Base-by-base conservation (phyloP, 2,329 filamentous ascomycete genomes). In the Colletotrichum filicis region DNA sequence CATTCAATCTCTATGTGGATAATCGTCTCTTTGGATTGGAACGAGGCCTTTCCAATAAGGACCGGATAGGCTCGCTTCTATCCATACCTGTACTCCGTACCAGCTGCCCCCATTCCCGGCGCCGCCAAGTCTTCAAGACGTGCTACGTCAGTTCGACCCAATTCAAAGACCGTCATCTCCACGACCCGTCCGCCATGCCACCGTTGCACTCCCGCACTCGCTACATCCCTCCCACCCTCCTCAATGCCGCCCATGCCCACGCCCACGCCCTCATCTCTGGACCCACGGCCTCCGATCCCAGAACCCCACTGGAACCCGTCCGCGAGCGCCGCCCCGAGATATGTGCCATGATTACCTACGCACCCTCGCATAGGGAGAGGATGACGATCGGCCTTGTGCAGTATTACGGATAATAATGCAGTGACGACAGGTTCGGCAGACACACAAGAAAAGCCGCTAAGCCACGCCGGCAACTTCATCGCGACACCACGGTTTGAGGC, bases 401-500 rank as follows among this genome's bases (percentile, higher is more conserved):
- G 74, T 63, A 35, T 35, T 35, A 22, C 19, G 8, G 19, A 22
- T 49, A 49, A 22, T 11, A 49, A 49, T 49, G 42, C 42, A 19
- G 16, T 42, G 37, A 19, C 37, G 16, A 42, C 37, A 49, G 74
- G 11, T 35, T 74, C 71, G 74, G 64, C 74, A 71, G 58, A 62
- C 19, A 62, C 19, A 52, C 37, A 71, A 55, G 57, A 57, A 26
- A 73, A n/a, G 26, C 28, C 57, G 62, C 71, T 72, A 66, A 72
- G 71, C 71, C 71, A 74, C 68, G 30, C 57, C 57, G 22, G 37
- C 46, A 42, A 71, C 71, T 42, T 62, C 59, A 66, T 57, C 57
- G 37, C 68, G 53, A 49, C 55, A 74, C 53, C 59, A 74, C 63
- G 62, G 62, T 67, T 72, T 74, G 68, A 74, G 71, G 71, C 71